Conservation (phyloP, 73 alveolate species). For the Paramecium octaurelia region DNA sequence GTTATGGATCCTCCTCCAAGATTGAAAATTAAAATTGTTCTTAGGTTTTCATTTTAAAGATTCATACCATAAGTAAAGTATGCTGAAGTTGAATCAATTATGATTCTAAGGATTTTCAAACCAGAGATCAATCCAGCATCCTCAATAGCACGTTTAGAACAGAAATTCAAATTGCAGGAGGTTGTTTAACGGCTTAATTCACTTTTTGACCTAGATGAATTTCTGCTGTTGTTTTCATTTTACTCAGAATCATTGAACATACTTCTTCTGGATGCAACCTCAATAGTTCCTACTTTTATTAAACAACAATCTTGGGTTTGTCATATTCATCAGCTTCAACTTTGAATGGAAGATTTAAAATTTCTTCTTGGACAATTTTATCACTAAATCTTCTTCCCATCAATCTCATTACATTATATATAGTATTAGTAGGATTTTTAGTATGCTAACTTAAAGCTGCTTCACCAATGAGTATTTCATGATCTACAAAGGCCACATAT, state of each 20-base stretch:
- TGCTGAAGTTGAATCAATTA: slow-evolving; percentile 96
- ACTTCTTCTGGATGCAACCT: slow-evolving; percentile 82
- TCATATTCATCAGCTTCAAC: slow-evolving; percentile 66
- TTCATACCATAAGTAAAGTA: slow-evolving; percentile 92
- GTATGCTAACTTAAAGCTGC: slow-evolving; percentile 76
- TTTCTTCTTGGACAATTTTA: slow-evolving; percentile 76
- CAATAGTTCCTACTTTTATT: not conserved
- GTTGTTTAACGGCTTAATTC: slow-evolving; percentile 87
- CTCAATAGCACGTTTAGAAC: slow-evolving; percentile 91
- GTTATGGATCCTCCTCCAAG: slow-evolving; percentile 93
- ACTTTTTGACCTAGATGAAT: slow-evolving; percentile 71
- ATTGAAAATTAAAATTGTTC: slow-evolving; percentile 79
- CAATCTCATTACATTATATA: slow-evolving; percentile 85
- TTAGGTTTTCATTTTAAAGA: slow-evolving; percentile 64
- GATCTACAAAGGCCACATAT: slow-evolving; percentile 83
- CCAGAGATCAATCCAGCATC: slow-evolving; percentile 95
- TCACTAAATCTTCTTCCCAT: slow-evolving; percentile 88
- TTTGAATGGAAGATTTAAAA: slow-evolving; percentile 79
- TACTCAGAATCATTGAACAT: slow-evolving; percentile 68
- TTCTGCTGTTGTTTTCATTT: slow-evolving; percentile 81
- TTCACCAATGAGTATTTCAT: slow-evolving; percentile 84
- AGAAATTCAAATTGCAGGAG: slow-evolving; percentile 85
- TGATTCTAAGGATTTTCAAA: slow-evolving; percentile 78
- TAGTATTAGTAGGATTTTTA: slow-evolving; percentile 75
- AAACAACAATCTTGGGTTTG: slow-evolving; percentile 81